Percentiles rank a stretch among this genome's conserved stretches.
These are phyloP conservation scores for Solanum hybrid DNA, from an alignment of 305 asterid genomes.

Conservation along the genomic window DNA sequence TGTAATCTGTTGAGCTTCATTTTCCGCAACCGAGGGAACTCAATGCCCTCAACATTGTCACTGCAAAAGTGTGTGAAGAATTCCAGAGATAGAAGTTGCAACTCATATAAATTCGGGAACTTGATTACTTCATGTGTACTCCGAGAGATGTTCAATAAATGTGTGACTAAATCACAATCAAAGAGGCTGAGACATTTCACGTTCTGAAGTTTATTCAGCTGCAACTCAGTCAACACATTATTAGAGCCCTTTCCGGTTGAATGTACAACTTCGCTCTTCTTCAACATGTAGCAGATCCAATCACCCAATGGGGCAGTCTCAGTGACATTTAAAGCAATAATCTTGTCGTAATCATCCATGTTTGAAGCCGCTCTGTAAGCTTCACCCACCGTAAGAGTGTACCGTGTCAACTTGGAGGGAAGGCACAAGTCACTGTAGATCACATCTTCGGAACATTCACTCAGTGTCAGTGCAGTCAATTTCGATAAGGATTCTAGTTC, in stretches of 20 bases:
- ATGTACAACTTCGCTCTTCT: background rate
- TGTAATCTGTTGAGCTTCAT: background rate
- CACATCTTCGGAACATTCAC: background rate
- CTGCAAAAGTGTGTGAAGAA: background rate
- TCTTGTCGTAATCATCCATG: background rate
- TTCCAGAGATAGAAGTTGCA: background rate
- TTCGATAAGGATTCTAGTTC: background rate
- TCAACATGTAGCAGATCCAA: background rate
- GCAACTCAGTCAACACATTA: background rate
- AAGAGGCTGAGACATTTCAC: background rate
- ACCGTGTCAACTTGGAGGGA: background rate
- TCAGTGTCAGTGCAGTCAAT: background rate
- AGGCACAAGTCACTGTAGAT: background rate
- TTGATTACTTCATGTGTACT: background rate
- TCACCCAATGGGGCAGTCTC: background rate
- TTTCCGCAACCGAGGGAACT: background rate
- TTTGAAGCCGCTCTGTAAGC: background rate
- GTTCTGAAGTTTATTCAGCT: background rate
- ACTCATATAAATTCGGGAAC: background rate
- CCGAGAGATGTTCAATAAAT: background rate
- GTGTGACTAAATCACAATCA: background rate
- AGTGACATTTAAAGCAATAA: background rate
- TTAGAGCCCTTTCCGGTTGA: background rate
- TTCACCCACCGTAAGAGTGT: background rate
- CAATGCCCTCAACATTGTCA: background rate